Evolutionary conservation across 2,329 filamentous ascomycete species (phyloP), one percentile per base, ranked within the genome.

Genomic region (Apiospora hydei): DNA sequence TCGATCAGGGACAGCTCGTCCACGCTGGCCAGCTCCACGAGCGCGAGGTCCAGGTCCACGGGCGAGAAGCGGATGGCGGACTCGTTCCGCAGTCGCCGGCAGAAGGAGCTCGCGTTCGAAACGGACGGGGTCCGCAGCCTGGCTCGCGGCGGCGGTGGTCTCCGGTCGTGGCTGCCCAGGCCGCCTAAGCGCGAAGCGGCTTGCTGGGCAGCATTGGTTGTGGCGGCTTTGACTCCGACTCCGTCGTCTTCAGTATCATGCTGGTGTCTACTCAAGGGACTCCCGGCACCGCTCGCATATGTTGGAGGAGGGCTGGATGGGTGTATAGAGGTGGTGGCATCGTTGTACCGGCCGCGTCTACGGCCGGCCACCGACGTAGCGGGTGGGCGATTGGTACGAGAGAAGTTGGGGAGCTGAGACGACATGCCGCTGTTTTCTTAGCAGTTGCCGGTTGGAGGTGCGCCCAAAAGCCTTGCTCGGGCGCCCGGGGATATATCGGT

Each of bases 1-100:
- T 64, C 34, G 30, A 64, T 64, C 57, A 64, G 57, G 8, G 34
- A 64, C 57, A 64, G 34, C 57, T 64, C 57, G 34, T 64, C 57
- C 4, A 10, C 57, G 34, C 30, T 41, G 5, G n/a, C 57, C 3
- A 64, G 34, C 10, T 64, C 57, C 57, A 64, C 18, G 8, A 64
- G 18, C 8, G 57, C 21, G 57, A 64, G 57, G 57, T 64, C 57
- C 57, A 64, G 18, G 57, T 41, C 57, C 8, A 64, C 57, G 8
- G 57, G 57, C 57, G 57, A n/a, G 57, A 64, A 64, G 57, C 41
- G 34, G 30, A 64, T 41, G 57, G 30, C 57, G 1, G 57, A 64
- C 8, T 64, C 57, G 57, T 64, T 41, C 1, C 34, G 57, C 2
- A 64, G 57, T 1, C 34, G 3, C 10, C 34, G 30, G 57, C 57